Evolutionary conservation across 345 rosid genomes (phyloP).

Genomic region (Reutealis trisperma): DNA sequence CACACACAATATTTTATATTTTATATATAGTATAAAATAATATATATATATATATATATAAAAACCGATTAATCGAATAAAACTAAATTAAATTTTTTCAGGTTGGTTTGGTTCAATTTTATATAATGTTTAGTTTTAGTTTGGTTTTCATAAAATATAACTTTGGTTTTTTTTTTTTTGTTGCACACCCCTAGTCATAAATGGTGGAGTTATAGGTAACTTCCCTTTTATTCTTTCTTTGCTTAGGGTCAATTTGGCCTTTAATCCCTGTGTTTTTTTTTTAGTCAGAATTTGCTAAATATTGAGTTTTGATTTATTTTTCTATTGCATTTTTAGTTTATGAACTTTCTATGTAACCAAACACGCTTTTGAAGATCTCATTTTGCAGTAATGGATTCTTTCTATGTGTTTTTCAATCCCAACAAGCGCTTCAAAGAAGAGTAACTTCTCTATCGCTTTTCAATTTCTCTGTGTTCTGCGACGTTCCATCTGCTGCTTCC

Average conservation of each 20-base stretch:
- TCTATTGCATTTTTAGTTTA: neutral
- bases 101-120: too few relatives aligned
- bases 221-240: neutral
- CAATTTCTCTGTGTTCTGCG: constrained; percentile 65
- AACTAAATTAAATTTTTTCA: too few relatives aligned
- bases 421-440: constrained; percentile 82
- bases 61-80: too few relatives aligned
- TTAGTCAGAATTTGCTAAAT: too few relatives aligned
- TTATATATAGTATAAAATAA: too few relatives aligned
- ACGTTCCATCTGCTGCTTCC: constrained; percentile 42
- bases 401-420: constrained; percentile 50
- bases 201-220: neutral
- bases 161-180: too few relatives aligned
- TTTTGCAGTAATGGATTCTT: constrained; percentile 46
- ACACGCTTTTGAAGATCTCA: neutral
- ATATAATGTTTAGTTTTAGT: too few relatives aligned
- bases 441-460: constrained; percentile 32
- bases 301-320: neutral
- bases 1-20: too few relatives aligned
- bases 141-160: too few relatives aligned
- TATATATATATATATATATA: too few relatives aligned
- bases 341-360: neutral
- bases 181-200: too few relatives aligned
- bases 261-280: too few relatives aligned
- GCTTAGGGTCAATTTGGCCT: neutral